Percentiles rank a stretch among this genome's conserved stretches.
These are phyloP conservation scores for Nakazawaea pomicola DNA, from an alignment of 805 yeast genomes.

Conservation along the genomic window DNA sequence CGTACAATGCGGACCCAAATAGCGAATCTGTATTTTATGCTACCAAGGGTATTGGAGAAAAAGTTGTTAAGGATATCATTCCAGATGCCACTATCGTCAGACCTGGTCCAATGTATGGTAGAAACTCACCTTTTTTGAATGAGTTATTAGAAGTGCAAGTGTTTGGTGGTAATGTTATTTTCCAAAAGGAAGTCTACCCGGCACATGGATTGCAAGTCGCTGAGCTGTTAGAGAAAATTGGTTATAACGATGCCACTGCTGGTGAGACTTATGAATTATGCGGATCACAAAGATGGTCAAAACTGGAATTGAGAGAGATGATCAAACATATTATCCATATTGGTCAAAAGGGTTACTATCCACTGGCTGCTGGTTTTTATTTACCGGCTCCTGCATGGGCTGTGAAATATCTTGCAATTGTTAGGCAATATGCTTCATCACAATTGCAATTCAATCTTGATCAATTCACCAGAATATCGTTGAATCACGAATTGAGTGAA, in stretches of 20 bases:
- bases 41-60: conserved; percentile 76
- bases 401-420: conserved; percentile 39
- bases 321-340: conserved; percentile 43
- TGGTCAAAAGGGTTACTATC: conserved; percentile 29
- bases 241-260: conserved; percentile 73
- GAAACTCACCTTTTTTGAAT: conserved; percentile 66
- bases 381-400: conserved; percentile 37
- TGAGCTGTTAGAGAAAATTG: conserved; percentile 69
- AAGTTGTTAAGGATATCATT: conserved; percentile 55
- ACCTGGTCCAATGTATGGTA: conserved; percentile 77
- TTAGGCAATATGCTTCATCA: conserved; percentile 38
- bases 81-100: conserved; percentile 83
- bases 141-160: conserved; percentile 49
- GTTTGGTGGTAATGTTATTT: conserved; percentile 62
- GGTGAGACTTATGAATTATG: conserved; percentile 72
- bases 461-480: conserved; percentile 65
- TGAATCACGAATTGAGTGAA: conserved; percentile 60
- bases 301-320: conserved; percentile 63
- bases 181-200: conserved; percentile 63
- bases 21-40: conserved; percentile 70
- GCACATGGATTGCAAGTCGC: conserved; percentile 79
- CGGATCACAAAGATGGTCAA: conserved; percentile 64
- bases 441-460: conserved; percentile 51
- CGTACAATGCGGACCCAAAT: conserved; percentile 66
- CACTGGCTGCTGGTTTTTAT: conserved; percentile 31